Conservation (phyloP, 2,329 filamentous ascomycete genomes). For the Fusarium sp. region DNA sequence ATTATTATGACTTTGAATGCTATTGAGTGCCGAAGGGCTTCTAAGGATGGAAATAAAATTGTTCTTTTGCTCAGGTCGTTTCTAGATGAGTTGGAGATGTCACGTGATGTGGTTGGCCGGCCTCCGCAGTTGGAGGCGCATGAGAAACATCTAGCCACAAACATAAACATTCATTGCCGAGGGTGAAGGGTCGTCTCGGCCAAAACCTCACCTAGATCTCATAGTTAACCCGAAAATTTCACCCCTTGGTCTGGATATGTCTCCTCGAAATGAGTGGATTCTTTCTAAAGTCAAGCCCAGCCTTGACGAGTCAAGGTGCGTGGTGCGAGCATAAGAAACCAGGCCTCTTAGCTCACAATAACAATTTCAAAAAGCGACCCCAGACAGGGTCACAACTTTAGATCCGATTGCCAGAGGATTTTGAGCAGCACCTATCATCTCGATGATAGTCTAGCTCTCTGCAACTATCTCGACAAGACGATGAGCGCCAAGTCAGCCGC, state of each 20-base stretch:
- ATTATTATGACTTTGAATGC: rapidly evolving
- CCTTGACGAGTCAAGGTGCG: background rate
- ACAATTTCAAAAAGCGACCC: background rate
- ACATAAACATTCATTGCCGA: background rate
- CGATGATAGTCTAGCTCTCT: conserved; percentile 1
- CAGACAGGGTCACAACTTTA: rapidly evolving
- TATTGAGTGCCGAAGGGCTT: too few species aligned
- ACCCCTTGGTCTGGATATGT: background rate
- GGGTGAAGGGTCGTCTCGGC: too few species aligned
- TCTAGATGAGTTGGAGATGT: rapidly evolving
- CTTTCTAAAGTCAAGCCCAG: background rate
- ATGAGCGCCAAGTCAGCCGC: background rate
- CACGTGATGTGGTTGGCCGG: background rate
- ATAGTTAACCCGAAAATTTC: background rate
- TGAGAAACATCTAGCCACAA: background rate
- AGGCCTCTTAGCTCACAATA: background rate
- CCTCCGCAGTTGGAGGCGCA: background rate
- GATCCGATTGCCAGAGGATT: background rate
- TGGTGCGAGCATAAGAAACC: background rate
- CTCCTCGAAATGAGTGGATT: background rate
- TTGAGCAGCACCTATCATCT: background rate
- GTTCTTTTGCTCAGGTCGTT: too few species aligned
- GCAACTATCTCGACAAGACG: background rate
- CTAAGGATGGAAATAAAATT: background rate
- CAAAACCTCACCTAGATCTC: background rate